Conservation (phyloP, 768 basidiomycete genomes). For the Mycena rebaudengoi region DNA sequence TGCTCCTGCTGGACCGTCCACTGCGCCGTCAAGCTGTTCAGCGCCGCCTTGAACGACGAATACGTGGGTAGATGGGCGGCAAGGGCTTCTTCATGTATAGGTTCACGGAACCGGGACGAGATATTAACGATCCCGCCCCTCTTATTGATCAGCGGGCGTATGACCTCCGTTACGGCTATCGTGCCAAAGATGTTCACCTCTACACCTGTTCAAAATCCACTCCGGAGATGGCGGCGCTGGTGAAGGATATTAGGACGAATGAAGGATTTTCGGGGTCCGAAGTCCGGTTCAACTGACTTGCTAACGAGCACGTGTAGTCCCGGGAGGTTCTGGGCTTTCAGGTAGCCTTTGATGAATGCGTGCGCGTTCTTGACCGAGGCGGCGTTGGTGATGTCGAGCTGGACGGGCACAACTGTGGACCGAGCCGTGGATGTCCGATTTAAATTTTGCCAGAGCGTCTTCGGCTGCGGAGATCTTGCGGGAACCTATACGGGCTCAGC, state of each 20-base stretch:
- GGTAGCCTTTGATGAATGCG: background rate
- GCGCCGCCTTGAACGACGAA: constrained; percentile 16
- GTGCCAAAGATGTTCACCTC: constrained; percentile 20
- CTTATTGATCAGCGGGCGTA: constrained; percentile 13
- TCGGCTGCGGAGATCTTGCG: constrained; percentile 18
- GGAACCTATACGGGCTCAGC: constrained; percentile 9
- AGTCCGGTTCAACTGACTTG: constrained; percentile 1
- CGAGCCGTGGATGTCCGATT: constrained; percentile 1
- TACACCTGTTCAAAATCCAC: background rate
- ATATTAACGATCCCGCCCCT: constrained; percentile 18
- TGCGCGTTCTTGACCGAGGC: constrained; percentile 11
- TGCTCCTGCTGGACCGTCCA: constrained; percentile 19
- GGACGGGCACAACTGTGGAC: constrained; percentile 18
- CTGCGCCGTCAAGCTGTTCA: constrained; percentile 15
- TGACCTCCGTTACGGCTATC: background rate
- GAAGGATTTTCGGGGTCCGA: background rate
- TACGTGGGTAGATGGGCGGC: background rate
- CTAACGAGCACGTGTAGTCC: constrained; percentile 15
- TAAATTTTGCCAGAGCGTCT: constrained; percentile 4
- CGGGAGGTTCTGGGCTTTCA: background rate
- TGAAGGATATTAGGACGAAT: background rate
- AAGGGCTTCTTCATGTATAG: background rate
- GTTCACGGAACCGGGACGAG: constrained; percentile 7
- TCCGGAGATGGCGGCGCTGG: constrained; percentile 3
- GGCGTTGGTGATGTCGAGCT: constrained; percentile 23